phyloP scores from a whole-genome alignment of 352 stramenopile genomes.

The Globisporangium rhizosaccharum region DNA sequence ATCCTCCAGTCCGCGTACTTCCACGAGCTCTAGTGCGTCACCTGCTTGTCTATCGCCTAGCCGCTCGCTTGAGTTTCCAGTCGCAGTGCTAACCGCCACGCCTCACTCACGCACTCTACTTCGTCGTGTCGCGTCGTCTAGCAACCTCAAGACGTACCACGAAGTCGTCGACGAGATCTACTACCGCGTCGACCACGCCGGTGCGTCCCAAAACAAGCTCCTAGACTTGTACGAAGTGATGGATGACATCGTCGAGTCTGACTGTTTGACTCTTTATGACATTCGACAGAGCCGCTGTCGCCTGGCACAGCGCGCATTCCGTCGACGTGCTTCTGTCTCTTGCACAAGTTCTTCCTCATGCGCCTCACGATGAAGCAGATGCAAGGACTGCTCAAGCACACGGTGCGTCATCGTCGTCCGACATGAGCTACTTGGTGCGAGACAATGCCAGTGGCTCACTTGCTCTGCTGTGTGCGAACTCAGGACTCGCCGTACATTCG shows the following conservation, averaged over 20 bases:
- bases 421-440: too few relatives aligned
- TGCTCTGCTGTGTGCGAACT: neutral
- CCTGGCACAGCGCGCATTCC: constrained; percentile 87
- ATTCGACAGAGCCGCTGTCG: constrained; percentile 88
- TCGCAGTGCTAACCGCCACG: neutral
- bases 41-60: neutral
- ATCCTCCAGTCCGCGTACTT: constrained; percentile 96
- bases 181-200: constrained; percentile 79
- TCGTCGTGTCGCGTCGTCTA: constrained; percentile 3
- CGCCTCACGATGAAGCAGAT: constrained; percentile 96
- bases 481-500: constrained; percentile 96
- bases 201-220: constrained; percentile 15
- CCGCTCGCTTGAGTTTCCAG: neutral
- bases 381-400: constrained; percentile 90
- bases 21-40: constrained; percentile 84
- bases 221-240: neutral
- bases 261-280: neutral
- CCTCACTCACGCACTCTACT: neutral
- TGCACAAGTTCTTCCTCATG: constrained; percentile 97
- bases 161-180: constrained; percentile 95
- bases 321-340: constrained; percentile 95
- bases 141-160: constrained; percentile 92
- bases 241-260: neutral
- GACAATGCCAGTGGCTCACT: neutral
- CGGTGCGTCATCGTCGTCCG: constrained; percentile 23